Conservation (phyloP, 2,329 filamentous ascomycete genomes). For the Annulohypoxylon truncatum region DNA sequence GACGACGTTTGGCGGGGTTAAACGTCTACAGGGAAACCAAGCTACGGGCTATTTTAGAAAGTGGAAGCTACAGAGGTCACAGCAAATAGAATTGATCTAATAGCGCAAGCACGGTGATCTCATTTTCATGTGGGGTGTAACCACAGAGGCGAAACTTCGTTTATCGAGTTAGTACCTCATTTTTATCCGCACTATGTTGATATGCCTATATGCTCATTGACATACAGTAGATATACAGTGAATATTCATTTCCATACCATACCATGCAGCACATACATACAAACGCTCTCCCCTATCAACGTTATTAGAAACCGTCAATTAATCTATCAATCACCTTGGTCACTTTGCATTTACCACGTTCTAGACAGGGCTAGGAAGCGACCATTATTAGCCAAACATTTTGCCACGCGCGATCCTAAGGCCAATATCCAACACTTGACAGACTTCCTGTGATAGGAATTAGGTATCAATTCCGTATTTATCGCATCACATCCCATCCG, state of each 20-base stretch:
- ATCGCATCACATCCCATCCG: conserved; percentile 15
- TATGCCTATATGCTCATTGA: too few relatives aligned
- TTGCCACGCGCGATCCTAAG: too few relatives aligned
- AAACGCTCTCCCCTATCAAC: neutral
- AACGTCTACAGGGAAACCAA: neutral
- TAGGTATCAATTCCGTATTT: conserved; percentile 1
- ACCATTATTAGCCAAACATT: conserved; percentile 35
- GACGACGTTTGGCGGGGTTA: conserved; percentile 36
- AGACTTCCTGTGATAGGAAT: conserved; percentile 13
- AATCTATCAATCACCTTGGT: neutral
- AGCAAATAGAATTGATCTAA: conserved; percentile 31
- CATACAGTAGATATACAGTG: neutral
- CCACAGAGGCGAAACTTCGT: neutral
- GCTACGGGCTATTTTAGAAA: conserved; percentile 8
- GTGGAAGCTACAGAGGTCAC: neutral
- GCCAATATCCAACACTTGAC: too few relatives aligned
- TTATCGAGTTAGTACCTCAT: neutral
- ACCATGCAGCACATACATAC: neutral
- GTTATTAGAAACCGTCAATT: neutral
- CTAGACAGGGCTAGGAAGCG: neutral
- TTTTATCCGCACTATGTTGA: neutral
- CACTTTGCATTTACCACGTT: conserved; percentile 19
- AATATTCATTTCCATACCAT: neutral
- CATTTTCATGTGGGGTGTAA: conserved; percentile 39
- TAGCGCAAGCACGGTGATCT: conserved; percentile 38